Evolutionary conservation across 495 filamentous ascomycete species (phyloP), one percentile per base, ranked within the genome.

Genomic region (Annulohypoxylon bovei): DNA sequence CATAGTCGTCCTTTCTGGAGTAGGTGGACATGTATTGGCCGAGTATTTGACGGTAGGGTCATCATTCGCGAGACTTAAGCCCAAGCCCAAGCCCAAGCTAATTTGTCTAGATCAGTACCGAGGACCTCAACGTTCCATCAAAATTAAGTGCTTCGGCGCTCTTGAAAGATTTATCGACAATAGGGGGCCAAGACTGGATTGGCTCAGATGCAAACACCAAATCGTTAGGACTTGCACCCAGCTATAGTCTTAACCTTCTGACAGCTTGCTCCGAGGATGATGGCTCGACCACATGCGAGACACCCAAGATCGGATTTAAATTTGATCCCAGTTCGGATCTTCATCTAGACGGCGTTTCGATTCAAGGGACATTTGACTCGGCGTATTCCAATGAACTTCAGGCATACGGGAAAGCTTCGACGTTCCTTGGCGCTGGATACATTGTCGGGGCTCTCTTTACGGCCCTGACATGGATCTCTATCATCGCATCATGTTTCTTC

Each of bases 241-340:
- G 44, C 20, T 80, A 78, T 63, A 76, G 70, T 33, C 58, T 81
- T 47, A 68, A 69, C 23, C 72, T 82, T 8, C 62, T 82, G 40
- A 77, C 80, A 7, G 55, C 75, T 6, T 82, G 80, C 61, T 65
- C 68, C n/a, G 68, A 69, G 16, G 44, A 67, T 47, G 65, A 71
- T 18, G 68, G 67, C 6, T 46, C 55, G 27, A 62, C 73, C 12
- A 52, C 65, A 4, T 83, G 81, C 76, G 46, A 65, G 12, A 8
- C 58, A 8, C 71, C 79, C 1, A 37, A 54, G 16, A 35, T 80
- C 55, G 76, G 77, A 33, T 80, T 74, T 52, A 63, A 22, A 55
- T 83, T 82, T 63, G 64, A 77, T 62, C 80, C 80, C 3, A 65
- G 42, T 20, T 32, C 68, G 9, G 70, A 77, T 65, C 76, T 82